Evolutionary conservation across 2,329 filamentous ascomycete genomes (phyloP), one percentile per base, ranked within the genome.

Genomic region (Trichoderma sp.): DNA sequence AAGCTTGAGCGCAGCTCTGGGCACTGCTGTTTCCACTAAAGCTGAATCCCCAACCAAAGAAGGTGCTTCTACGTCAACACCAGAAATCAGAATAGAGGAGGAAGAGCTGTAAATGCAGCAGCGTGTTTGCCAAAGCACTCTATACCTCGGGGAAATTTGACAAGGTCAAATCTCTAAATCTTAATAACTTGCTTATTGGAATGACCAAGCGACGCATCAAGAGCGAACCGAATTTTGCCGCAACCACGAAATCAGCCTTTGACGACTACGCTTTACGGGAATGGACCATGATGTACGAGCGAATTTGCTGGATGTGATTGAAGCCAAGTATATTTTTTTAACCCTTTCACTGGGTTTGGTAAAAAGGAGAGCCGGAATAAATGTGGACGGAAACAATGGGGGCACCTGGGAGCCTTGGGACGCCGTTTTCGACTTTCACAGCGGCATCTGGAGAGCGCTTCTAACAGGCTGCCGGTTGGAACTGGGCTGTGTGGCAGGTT

Each of bases 71-170:
- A 75, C 77, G 9, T 76, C 77, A 64, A 81, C 78, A 64, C 71
- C 78, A 33, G 82, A 66, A 72, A 65, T 79, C 18, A 80, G 81
- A 73, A 63, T 79, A n/a, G 80, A 83, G 31, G 84, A 85, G 76
- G 85, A 86, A 78, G 84, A 86, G 79, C 80, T 85, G 77, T 88
- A 78, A 77, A 21, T 21, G 21, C n/a, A 53, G 71, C 60, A 60
- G 41, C 18, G n/a, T 14, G 29, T 33, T 64, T 65, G 41, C 60
- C 33, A 33, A 53, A 56, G 41, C 71, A 65, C 71, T 29, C 71
- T 64, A 50, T 65, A 29, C 64, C 59, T 65, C 29, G 60, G 31
- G 60, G 14, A 41, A 35, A 53, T 53, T 56, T 38, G 66, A 50
- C 45, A 14, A 53, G 6, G 21, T 65, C 45, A 29, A 56, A 60